phyloP scores from a whole-genome alignment of 805 yeast genomes.

The Barnettozyma sucrosica region DNA sequence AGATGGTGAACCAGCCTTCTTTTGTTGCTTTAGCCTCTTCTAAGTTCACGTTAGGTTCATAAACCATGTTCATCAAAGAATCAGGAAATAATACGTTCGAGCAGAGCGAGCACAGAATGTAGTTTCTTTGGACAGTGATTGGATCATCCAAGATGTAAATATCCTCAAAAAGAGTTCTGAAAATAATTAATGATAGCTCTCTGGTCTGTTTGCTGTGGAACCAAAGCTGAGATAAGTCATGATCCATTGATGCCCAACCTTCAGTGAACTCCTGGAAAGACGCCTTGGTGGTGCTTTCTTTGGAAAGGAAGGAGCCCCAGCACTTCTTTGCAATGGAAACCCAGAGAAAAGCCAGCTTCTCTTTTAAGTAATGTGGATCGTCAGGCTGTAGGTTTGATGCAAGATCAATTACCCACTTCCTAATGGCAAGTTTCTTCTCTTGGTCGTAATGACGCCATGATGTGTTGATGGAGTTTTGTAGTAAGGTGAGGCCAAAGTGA shows the following conservation, averaged over 20 bases:
- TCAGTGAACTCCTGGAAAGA: conserved; percentile 46
- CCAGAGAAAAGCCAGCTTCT: conserved; percentile 87
- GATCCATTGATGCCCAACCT: conserved; percentile 89
- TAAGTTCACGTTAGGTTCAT: conserved; percentile 61
- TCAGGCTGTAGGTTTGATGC: conserved; percentile 48
- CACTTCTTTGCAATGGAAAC: conserved; percentile 82
- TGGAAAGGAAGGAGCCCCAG: conserved; percentile 74
- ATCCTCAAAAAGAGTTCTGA: conserved; percentile 88
- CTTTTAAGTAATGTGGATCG: conserved; percentile 88
- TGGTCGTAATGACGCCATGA: conserved; percentile 50
- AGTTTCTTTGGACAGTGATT: conserved; percentile 72
- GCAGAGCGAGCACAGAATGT: conserved; percentile 74
- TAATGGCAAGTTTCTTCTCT: conserved; percentile 57
- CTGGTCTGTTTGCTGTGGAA: conserved; percentile 52
- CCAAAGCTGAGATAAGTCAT: conserved; percentile 73
- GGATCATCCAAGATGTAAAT: conserved; percentile 89
- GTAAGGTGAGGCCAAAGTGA: conserved; percentile 81
- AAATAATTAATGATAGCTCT: conserved; percentile 71
- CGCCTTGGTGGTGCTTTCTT: conserved; percentile 26
- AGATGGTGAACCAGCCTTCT: conserved; percentile 83
- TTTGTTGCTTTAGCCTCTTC: conserved; percentile 57
- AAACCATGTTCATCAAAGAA: conserved; percentile 51
- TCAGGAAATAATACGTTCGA: conserved; percentile 78
- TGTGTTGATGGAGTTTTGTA: conserved; percentile 63
- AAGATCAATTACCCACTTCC: conserved; percentile 82